phyloP scores from a whole-genome alignment of 139 green algal species.

The Asterochloris erici region DNA sequence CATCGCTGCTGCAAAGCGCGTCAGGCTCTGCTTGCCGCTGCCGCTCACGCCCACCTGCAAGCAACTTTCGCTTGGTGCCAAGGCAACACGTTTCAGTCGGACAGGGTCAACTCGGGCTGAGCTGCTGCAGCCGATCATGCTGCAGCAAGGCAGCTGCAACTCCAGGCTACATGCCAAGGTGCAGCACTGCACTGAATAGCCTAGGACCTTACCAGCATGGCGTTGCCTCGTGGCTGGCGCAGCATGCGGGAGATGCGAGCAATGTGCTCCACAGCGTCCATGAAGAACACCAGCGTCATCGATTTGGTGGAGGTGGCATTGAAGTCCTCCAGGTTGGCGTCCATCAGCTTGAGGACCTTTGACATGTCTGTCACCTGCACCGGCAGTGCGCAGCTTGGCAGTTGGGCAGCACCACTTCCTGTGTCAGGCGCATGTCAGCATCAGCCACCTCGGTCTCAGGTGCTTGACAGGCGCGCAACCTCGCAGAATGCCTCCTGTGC shows the following conservation, averaged over 20 bases:
- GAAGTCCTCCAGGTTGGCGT: constrained; percentile 59
- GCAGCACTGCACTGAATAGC: too few relatives aligned
- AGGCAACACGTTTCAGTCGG: not conserved
- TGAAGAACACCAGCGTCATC: constrained; percentile 58
- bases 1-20: constrained; percentile 64
- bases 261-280: constrained; percentile 78
- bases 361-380: constrained; percentile 5
- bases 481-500: too few relatives aligned
- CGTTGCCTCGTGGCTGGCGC: constrained; percentile 77
- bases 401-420: too few relatives aligned
- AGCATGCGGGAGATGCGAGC: constrained; percentile 69
- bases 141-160: too few relatives aligned
- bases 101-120: too few relatives aligned
- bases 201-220: constrained; percentile 68
- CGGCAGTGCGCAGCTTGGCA: not conserved
- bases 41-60: constrained; percentile 59
- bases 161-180: too few relatives aligned
- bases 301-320: constrained; percentile 54
- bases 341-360: constrained; percentile 19
- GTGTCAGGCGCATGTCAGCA: too few relatives aligned
- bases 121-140: too few relatives aligned
- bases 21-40: constrained; percentile 73
- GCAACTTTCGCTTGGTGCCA: too few relatives aligned
- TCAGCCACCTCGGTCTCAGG: too few relatives aligned
- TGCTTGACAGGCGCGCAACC: too few relatives aligned